Evolutionary conservation across 129 eudicot genomes (phyloP), one percentile per base, ranked within the genome.

Genomic region (Chrysanthemum seticuspe): DNA sequence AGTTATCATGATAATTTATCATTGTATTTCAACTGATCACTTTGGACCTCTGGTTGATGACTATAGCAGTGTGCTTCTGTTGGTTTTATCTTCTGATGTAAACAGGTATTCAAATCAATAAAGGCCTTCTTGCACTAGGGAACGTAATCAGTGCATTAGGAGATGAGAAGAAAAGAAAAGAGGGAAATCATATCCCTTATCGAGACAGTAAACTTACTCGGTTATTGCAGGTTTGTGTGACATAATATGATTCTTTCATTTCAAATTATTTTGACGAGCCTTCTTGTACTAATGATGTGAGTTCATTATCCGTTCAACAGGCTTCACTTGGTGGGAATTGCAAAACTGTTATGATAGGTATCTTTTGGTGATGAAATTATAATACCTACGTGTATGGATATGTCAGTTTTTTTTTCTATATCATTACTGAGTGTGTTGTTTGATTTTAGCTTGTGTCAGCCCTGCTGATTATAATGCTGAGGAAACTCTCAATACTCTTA

Each of bases 321-420:
- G 99, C 88, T 85, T 91, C 99, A 57, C 99, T 95, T 72, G 99
- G 99, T n/a, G 99, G 99, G 34, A 95, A 95, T 85, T 90, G 99
- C 96, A 90, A 89, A 73, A 95, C 99, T 25, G 99, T 95, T 62
- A 95, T 95, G 99, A 95, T 95, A 75, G 97, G 99, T 88, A 85
- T 64, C 48, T 76, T 23, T 25, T 36, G 6, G 44, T 36, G 7
- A 5, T 36, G 6, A 36, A 36, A 36, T 6, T 36, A 0, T 36
- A 6, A 6, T 36, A 36, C 44, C 6, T 36, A 4, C 6, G 44
- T 5, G 2, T 36, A 36, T 6, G 44, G 44, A 36, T 36, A 5
- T 36, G 44, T 36, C 44, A 27, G 29, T 27, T 27, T 27, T 27
- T 27, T 27, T 27, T 27, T 27, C 3, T 3, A 27, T 27, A 27